Evolutionary conservation across 164 flowering plant species (phyloP).

Genomic region (Dillenia turbinata): DNA sequence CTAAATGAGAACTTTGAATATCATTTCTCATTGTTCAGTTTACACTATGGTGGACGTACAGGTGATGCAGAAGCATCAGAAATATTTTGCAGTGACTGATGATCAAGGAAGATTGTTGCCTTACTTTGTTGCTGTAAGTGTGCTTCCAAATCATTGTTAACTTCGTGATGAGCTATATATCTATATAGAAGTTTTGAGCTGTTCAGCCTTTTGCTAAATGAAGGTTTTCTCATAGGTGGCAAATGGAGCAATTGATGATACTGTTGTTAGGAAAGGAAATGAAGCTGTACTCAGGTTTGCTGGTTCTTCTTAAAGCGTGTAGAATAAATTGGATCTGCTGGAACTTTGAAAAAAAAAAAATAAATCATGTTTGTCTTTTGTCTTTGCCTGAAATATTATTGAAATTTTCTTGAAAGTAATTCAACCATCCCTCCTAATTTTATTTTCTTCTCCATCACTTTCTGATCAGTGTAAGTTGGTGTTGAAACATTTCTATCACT

Average conservation of each 20-base stretch:
- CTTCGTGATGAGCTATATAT: too few species aligned
- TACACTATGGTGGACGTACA: constrained; percentile 20
- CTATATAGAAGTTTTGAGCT: too few species aligned
- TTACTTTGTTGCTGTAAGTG: constrained; percentile 83
- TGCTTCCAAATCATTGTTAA: too few species aligned
- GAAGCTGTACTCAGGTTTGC: constrained; percentile 95
- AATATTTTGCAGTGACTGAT: constrained; percentile 74
- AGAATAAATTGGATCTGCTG: too few species aligned
- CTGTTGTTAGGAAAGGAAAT: constrained; percentile 81
- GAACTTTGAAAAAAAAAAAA: too few species aligned
- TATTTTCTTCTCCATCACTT: neutral
- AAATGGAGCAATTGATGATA: constrained; percentile 76
- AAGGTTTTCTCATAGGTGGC: constrained; percentile 58
- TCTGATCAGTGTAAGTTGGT: neutral
- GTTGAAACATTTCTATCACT: neutral
- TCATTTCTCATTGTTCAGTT: too few species aligned
- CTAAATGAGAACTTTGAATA: too few species aligned
- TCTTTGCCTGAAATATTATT: neutral
- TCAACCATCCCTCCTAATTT: neutral
- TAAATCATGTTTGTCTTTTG: neutral
- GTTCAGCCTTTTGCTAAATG: too few species aligned
- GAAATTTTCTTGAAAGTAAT: neutral
- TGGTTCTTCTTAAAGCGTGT: neutral
- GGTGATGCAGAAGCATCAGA: constrained; percentile 99
- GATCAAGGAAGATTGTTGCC: constrained; percentile 64